phyloP scores from a whole-genome alignment of 192 early-diverging fungal species.

The Coemansia sp. region DNA sequence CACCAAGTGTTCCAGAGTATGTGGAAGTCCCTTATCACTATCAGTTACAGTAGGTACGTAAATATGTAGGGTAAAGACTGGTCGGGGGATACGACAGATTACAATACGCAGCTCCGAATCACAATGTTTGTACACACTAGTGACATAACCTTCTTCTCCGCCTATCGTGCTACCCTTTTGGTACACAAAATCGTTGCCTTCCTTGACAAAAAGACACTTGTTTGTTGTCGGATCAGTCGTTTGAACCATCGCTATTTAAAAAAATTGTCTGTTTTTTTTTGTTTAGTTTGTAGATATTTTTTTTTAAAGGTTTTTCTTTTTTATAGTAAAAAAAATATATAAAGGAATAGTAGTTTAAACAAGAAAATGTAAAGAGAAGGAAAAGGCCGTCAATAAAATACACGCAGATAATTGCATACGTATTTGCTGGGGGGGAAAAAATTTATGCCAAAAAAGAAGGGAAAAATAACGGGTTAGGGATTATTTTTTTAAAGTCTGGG shows the following conservation, averaged over 20 bases:
- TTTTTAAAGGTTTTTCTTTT: no score
- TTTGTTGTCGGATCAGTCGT: not conserved
- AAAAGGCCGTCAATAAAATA: no score
- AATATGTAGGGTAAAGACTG: slow-evolving; percentile 62
- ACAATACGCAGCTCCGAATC: slow-evolving; percentile 57
- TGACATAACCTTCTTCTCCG: slow-evolving; percentile 13
- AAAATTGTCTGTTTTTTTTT: not conserved
- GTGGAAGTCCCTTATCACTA: slow-evolving; percentile 72
- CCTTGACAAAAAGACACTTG: slow-evolving; percentile 26
- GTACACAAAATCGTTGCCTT: slow-evolving; percentile 15
- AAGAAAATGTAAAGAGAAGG: no score
- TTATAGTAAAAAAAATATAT: no score
- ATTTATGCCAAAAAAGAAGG: no score
- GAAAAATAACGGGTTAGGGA: no score
- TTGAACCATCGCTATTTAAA: not conserved
- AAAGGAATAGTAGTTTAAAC: no score
- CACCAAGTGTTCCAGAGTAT: slow-evolving; percentile 79
- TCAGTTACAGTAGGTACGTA: slow-evolving; percentile 68
- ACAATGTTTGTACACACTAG: slow-evolving; percentile 51
- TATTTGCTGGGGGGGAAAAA: no score
- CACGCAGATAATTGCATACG: no score
- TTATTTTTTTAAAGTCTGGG: no score
- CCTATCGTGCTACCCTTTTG: slow-evolving; percentile 12
- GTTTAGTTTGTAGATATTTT: not conserved
- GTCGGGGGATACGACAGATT: slow-evolving; percentile 60